A percentile compares a stretch with the other conserved stretches of the same genome.
phyloP scores from a whole-genome alignment of 306 rosid genomes.

The Corylus avellana region DNA sequence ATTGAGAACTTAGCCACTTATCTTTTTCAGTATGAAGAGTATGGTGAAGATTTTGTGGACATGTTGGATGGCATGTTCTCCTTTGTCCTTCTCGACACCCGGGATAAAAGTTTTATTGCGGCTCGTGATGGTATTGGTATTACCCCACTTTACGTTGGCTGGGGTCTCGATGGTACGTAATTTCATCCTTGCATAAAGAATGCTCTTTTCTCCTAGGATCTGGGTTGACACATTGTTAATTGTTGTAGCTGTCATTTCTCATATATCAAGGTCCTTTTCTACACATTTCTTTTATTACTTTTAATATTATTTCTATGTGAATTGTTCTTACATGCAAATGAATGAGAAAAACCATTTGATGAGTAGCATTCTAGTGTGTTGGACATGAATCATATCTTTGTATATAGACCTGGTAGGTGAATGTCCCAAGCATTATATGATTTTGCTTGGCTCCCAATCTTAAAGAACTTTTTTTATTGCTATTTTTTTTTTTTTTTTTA shows the following conservation, averaged over 20 bases:
- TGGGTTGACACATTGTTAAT: neutral
- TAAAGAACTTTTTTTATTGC: no score
- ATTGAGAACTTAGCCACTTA: constrained; percentile 14
- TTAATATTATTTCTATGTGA: neutral
- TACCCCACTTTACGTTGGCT: constrained; percentile 90
- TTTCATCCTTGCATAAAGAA: constrained; percentile 10
- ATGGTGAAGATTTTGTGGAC: constrained; percentile 87
- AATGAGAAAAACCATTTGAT: neutral
- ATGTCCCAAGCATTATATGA: neutral
- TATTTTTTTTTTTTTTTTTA: no score
- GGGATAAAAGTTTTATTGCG: constrained; percentile 75
- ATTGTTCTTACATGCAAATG: neutral
- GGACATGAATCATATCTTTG: neutral
- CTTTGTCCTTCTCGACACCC: constrained; percentile 89
- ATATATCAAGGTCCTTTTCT: neutral
- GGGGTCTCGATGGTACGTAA: constrained; percentile 96
- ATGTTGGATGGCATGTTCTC: constrained; percentile 98
- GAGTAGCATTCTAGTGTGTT: neutral
- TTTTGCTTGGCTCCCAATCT: neutral
- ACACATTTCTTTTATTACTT: neutral
- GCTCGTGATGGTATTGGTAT: constrained; percentile 96
- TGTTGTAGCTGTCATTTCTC: no score
- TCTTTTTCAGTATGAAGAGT: constrained; percentile 80
- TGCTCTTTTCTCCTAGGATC: neutral
- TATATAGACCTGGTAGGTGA: neutral